Conservation (phyloP, 2,329 filamentous ascomycete species). For the Aspergillus proliferans region DNA sequence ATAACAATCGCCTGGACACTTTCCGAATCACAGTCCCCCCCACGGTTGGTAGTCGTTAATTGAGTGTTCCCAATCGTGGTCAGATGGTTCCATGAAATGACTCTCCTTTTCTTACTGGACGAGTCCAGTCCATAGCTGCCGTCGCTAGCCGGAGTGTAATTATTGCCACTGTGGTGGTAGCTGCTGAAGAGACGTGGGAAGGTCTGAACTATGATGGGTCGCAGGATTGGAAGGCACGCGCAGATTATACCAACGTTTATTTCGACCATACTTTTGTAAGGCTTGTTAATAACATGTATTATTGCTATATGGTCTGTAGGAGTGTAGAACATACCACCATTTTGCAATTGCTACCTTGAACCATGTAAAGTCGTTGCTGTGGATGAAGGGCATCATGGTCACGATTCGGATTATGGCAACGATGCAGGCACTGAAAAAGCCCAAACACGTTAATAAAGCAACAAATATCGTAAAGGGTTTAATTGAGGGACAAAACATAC, state of each 20-base stretch:
- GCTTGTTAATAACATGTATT: neutral
- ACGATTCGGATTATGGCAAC: constrained; percentile 10
- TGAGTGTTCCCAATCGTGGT: neutral
- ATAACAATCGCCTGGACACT: neutral
- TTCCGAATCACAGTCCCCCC: neutral
- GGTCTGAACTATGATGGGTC: constrained; percentile 4
- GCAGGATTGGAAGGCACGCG: constrained; percentile 8
- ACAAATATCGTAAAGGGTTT: neutral
- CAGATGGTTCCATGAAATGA: constrained; percentile 4
- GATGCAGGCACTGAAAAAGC: constrained; percentile 4
- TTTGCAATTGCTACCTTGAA: constrained; percentile 12
- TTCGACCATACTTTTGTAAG: constrained; percentile 8
- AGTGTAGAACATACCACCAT: constrained; percentile 7
- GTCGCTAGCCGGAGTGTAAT: neutral
- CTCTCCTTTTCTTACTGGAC: neutral
- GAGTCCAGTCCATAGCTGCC: constrained; percentile 3
- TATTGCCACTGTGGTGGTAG: neutral
- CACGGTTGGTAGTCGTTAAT: neutral
- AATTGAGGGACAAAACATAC: neutral
- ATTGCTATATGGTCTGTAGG: neutral
- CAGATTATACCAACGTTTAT: constrained; percentile 14
- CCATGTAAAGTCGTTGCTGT: constrained; percentile 9
- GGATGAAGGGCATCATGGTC: constrained; percentile 10
- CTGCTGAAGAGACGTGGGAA: constrained; percentile 4
- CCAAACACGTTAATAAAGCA: neutral